Base-by-base conservation (phyloP, 306 rosid species). In the Prosopis cineraria region DNA sequence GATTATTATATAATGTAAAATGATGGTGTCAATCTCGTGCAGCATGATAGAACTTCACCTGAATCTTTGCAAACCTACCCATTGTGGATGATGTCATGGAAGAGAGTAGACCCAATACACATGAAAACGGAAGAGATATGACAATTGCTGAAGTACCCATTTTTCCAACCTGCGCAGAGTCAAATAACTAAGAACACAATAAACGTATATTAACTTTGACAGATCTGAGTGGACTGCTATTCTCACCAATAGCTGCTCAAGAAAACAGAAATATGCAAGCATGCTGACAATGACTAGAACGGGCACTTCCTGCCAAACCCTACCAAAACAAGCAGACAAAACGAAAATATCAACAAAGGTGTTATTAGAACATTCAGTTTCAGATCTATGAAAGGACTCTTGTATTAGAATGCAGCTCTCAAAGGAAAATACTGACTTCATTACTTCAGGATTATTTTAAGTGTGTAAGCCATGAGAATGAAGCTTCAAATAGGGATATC, bases 301-400 rank as follows among this genome's bases (percentile, higher is more conserved):
- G 0, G 99, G 99, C 10, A 95, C 93, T 85, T 95, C 99, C 88
- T 95, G 98, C 99, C 98, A 95, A 47, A 91, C 84, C 93, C 98
- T 95, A 74, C 64, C 29, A 76, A 85, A 72, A 43, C 68, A 52
- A 84, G 77, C 47, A 74, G 43, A 68, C 24, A 84, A 84, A 70
- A 74, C 62, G 48, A 33, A 84, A 53, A 41, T 48, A 58, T 78
- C 7, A 73, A 11, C 30, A 68, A 73, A 53, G 69, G 56, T 20
- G 53, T 65, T 30, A 66, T 7, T 3, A 29, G n/a, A 43, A 63
- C 36, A 34, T 36, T 68, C 33, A 30, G n/a, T 36, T 77, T 39
- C n/a, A n/a, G n/a, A n/a, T n/a, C n/a, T n/a, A n/a, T n/a, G n/a
- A n/a, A n/a, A n/a, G n/a, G n/a, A 50, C 73, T 34, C 65, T 19